Conservation (phyloP, 352 stramenopile species). For the Phytophthora tubulina region DNA sequence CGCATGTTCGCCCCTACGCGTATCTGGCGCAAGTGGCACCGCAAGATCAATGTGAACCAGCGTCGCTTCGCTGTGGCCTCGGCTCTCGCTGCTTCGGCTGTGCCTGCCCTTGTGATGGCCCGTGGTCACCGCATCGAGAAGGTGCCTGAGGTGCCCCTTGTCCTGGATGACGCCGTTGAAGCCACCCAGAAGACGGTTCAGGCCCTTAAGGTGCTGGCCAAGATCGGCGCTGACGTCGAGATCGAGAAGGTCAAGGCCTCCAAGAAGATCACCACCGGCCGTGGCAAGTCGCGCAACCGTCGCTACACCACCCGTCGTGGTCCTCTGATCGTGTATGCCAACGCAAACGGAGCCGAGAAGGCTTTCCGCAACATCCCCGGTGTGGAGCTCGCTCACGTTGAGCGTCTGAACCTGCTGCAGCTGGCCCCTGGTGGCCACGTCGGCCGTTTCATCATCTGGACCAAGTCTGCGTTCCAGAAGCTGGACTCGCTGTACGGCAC, state of each 20-base stretch:
- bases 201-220: slow-evolving; percentile 95
- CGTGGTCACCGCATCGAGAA: slow-evolving; percentile 98
- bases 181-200: slow-evolving; percentile 95
- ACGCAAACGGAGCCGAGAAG: slow-evolving; percentile 94
- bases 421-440: slow-evolving; percentile 98
- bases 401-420: slow-evolving; percentile 98
- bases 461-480: slow-evolving; percentile 97
- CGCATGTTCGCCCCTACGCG: slow-evolving; percentile 99
- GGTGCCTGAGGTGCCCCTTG: slow-evolving; percentile 98
- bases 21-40: slow-evolving; percentile 99
- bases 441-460: slow-evolving; percentile 99
- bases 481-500: slow-evolving; percentile 98
- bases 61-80: slow-evolving; percentile 98
- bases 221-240: slow-evolving; percentile 96
- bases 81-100: slow-evolving; percentile 96
- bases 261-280: slow-evolving; percentile 97
- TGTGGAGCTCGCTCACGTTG: slow-evolving; percentile 98
- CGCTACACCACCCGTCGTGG: slow-evolving; percentile 96
- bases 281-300: slow-evolving; percentile 99
- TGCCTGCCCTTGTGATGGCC: slow-evolving; percentile 97
- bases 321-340: slow-evolving; percentile 97
- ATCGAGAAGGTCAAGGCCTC: slow-evolving; percentile 98
- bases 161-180: slow-evolving; percentile 95
- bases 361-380: slow-evolving; percentile 98
- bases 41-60: slow-evolving; percentile 99